Conservation (phyloP, 768 basidiomycete species). For the Agaricus bisporus region DNA sequence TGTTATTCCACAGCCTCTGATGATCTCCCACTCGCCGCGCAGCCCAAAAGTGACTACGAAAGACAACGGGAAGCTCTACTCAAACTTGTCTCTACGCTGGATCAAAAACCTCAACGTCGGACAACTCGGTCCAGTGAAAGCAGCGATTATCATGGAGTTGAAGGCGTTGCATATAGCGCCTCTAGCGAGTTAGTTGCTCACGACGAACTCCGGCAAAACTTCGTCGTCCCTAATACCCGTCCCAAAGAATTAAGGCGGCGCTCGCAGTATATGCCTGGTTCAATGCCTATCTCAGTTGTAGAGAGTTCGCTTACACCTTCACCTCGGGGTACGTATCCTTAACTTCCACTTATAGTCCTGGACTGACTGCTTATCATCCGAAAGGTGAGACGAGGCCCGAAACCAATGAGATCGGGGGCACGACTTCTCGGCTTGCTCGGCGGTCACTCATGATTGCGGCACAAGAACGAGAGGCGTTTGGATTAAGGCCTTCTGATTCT, state of each 20-base stretch:
- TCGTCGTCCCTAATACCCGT: neutral
- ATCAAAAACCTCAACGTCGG: neutral
- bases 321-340: neutral
- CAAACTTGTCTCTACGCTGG: neutral
- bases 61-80: neutral
- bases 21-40: neutral
- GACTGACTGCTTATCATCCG: neutral
- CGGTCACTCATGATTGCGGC: neutral
- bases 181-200: constrained; percentile 11
- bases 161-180: constrained; percentile 30
- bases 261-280: neutral
- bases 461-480: constrained; percentile 9
- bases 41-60: neutral
- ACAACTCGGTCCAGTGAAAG: neutral
- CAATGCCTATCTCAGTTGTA: neutral
- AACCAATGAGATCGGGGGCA: neutral
- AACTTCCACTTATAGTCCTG: neutral
- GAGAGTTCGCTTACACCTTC: neutral
- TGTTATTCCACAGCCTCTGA: constrained; percentile 1
- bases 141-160: constrained; percentile 20
- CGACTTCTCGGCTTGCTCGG: neutral
- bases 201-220: neutral
- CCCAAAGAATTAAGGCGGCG: neutral
- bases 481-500: constrained; percentile 8
- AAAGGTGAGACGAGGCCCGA: neutral